These are phyloP conservation scores for Auricularia cornea DNA, from an alignment of 768 basidiomycete species.

Conservation along the genomic window DNA sequence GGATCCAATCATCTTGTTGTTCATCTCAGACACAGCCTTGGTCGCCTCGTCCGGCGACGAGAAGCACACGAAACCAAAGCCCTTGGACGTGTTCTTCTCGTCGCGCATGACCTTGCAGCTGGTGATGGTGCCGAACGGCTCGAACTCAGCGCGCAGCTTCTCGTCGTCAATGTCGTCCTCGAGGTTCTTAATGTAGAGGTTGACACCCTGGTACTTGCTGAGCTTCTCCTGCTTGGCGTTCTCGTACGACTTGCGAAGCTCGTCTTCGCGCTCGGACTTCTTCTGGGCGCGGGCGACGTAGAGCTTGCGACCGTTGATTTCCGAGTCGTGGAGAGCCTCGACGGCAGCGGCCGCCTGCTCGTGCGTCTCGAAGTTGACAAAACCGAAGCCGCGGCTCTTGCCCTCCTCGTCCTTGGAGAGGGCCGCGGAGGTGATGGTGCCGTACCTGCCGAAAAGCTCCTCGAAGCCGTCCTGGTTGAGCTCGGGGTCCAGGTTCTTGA, in stretches of 20 bases:
- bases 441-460: slow-evolving; percentile 67
- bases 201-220: slow-evolving; percentile 97
- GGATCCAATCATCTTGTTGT: slow-evolving; percentile 98
- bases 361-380: slow-evolving; percentile 92
- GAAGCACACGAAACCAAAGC: slow-evolving; percentile 99
- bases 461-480: slow-evolving; percentile 81
- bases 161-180: slow-evolving; percentile 98
- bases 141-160: slow-evolving; percentile 91
- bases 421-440: slow-evolving; percentile 82
- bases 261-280: slow-evolving; percentile 96
- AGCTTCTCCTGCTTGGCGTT: slow-evolving; percentile 94
- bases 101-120: slow-evolving; percentile 99
- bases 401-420: slow-evolving; percentile 79
- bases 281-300: slow-evolving; percentile 97
- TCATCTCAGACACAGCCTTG: slow-evolving; percentile 99
- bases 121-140: slow-evolving; percentile 94
- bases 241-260: slow-evolving; percentile 88
- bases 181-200: slow-evolving; percentile 99
- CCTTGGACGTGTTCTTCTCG: slow-evolving; percentile 86
- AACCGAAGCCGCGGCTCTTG: slow-evolving; percentile 95
- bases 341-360: slow-evolving; percentile 89
- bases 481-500: slow-evolving; percentile 92
- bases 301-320: slow-evolving; percentile 78
- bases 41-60: slow-evolving; percentile 97
- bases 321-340: slow-evolving; percentile 79